A percentile compares a stretch with the other conserved stretches of the same genome.
Evolutionary conservation across 2,329 filamentous ascomycete species (phyloP).

Genomic region (Rhytidhysteron rufulum): DNA sequence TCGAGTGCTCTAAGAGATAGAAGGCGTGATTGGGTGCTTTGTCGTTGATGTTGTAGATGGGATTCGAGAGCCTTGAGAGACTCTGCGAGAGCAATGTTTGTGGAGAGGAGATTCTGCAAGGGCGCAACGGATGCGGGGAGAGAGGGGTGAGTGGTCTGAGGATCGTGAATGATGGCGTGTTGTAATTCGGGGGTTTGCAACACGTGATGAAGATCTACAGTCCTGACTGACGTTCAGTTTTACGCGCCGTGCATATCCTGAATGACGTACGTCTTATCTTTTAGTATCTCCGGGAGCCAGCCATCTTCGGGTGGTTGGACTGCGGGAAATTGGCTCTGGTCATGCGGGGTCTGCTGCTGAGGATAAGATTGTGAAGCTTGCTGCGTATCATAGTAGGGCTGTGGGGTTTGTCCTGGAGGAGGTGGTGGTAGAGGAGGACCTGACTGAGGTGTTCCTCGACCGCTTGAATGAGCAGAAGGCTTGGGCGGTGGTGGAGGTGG

Average conservation of each 20-base stretch:
- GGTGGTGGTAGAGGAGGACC: conserved; percentile 45
- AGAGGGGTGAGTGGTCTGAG: conserved; percentile 67
- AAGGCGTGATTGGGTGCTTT: conserved; percentile 73
- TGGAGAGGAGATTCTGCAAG: conserved; percentile 61
- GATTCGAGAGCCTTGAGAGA: conserved; percentile 60
- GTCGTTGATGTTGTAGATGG: conserved; percentile 59
- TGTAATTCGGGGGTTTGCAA: conserved; percentile 64
- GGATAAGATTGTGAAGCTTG: conserved; percentile 14
- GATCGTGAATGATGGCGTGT: conserved; percentile 67
- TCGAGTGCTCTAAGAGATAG: conserved; percentile 82
- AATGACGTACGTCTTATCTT: conserved; percentile 72
- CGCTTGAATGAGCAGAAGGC: conserved; percentile 39
- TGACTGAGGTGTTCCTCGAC: conserved; percentile 38
- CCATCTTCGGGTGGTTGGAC: conserved; percentile 49
- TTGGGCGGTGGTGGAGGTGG: conserved; percentile 47
- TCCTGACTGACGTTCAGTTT: conserved; percentile 48
- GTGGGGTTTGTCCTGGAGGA: conserved; percentile 30
- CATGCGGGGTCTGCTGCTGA: conserved; percentile 15
- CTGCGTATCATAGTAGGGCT: conserved; percentile 18
- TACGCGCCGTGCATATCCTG: conserved; percentile 9
- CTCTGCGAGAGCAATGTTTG: conserved; percentile 68
- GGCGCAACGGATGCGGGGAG: conserved; percentile 61
- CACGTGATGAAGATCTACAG: conserved; percentile 71
- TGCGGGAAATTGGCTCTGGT: conserved; percentile 11
- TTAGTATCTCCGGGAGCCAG: conserved; percentile 74